These are phyloP conservation scores for Trichoderma sp. DNA, from an alignment of 2,329 filamentous ascomycete genomes.

Conservation along the genomic window DNA sequence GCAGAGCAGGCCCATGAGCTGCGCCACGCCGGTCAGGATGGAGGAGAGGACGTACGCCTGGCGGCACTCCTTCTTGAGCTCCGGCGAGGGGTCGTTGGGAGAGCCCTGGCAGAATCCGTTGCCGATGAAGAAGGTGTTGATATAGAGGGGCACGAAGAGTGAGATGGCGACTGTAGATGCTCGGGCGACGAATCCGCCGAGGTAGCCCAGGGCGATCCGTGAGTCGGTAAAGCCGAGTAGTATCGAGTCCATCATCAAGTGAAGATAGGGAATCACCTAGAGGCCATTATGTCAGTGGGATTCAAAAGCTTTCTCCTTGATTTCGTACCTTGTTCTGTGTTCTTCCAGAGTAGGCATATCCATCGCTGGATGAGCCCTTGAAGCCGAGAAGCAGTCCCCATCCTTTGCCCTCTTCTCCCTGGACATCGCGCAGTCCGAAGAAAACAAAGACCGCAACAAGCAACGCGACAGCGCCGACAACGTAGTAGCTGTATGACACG, in stretches of 20 bases:
- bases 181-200: slow-evolving; percentile 92
- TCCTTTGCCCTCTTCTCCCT: slow-evolving; percentile 77
- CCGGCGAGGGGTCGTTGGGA: slow-evolving; percentile 64
- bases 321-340: slow-evolving; percentile 36
- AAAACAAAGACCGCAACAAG: slow-evolving; percentile 74
- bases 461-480: slow-evolving; percentile 74
- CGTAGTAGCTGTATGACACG: slow-evolving; percentile 83
- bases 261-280: slow-evolving; percentile 57
- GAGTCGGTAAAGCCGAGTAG: slow-evolving; percentile 73
- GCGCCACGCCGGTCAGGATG: slow-evolving; percentile 84
- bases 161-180: slow-evolving; percentile 95
- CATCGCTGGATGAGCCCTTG: slow-evolving; percentile 34
- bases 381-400: slow-evolving; percentile 61
- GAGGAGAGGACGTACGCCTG: slow-evolving; percentile 86
- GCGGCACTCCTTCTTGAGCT: slow-evolving; percentile 82
- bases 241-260: slow-evolving; percentile 64
- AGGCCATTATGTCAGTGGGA: not conserved
- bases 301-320: not conserved
- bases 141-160: slow-evolving; percentile 88
- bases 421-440: slow-evolving; percentile 69
- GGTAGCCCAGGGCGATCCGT: slow-evolving; percentile 81
- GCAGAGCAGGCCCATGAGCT: slow-evolving; percentile 80
- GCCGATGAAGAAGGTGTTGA: slow-evolving; percentile 86
- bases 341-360: not conserved
- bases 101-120: slow-evolving; percentile 76